Percentiles rank a stretch among this genome's conserved stretches.
Evolutionary conservation across 75 land plant genomes (phyloP).

Genomic region (Azolla pinnata): DNA sequence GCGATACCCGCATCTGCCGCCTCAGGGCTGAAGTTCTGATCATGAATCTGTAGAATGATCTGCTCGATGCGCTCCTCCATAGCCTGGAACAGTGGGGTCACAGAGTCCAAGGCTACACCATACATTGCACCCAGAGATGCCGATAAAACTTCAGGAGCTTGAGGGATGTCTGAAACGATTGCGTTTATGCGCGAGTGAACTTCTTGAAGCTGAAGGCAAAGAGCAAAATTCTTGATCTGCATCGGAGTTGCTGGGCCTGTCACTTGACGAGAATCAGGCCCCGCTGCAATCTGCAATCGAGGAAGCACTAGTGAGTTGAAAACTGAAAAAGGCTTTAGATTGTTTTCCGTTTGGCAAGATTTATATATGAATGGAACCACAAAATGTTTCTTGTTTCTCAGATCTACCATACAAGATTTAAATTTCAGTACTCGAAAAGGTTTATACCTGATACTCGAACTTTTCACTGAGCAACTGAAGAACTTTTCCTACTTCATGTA

Average conservation of each 20-base stretch:
- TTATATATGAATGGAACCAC: no score
- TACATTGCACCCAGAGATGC: slow-evolving; percentile 77
- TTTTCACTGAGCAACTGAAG: slow-evolving; percentile 71
- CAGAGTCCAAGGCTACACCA: slow-evolving; percentile 83
- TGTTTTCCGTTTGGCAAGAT: no score
- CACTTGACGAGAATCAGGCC: slow-evolving; percentile 88
- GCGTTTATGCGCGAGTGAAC: slow-evolving; percentile 58
- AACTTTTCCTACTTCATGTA: slow-evolving; percentile 71
- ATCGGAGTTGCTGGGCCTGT: slow-evolving; percentile 66
- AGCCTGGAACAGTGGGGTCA: slow-evolving; percentile 80
- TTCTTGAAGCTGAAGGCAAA: slow-evolving; percentile 91
- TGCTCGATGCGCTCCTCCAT: slow-evolving; percentile 84
- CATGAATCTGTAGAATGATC: slow-evolving; percentile 82
- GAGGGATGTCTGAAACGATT: slow-evolving; percentile 47
- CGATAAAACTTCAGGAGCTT: slow-evolving; percentile 76
- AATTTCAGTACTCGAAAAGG: no score
- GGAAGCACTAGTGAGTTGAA: neutral
- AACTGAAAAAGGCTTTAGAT: no score
- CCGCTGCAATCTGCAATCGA: slow-evolving; percentile 63
- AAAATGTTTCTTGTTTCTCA: neutral
- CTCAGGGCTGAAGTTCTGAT: slow-evolving; percentile 55
- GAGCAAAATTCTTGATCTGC: slow-evolving; percentile 71
- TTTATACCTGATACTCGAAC: slow-evolving; percentile 97
- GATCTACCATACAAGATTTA: neutral
- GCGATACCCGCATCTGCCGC: slow-evolving; percentile 62